Evolutionary conservation across 2,329 filamentous ascomycete species (phyloP).

Genomic region (Penicillium griseofulvum): DNA sequence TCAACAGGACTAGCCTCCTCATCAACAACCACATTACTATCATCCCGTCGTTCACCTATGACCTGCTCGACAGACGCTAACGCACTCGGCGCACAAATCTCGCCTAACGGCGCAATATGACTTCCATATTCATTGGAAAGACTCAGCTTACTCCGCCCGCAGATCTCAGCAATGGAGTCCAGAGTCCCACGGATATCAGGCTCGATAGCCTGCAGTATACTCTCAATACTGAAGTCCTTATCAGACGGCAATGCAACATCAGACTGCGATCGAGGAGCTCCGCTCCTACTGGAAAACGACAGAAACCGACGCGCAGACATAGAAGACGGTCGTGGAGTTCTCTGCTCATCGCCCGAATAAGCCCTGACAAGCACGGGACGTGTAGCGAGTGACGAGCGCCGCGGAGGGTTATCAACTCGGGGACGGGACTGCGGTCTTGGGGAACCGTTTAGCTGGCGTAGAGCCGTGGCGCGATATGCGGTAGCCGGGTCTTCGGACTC

Average conservation of each 20-base stretch:
- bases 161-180: slow-evolving; percentile 63
- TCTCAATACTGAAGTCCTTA: slow-evolving; percentile 56
- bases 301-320: slow-evolving; percentile 36
- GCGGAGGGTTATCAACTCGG: slow-evolving; percentile 23
- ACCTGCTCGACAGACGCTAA: slow-evolving; percentile 46
- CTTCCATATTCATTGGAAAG: slow-evolving; percentile 62
- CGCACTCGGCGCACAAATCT: slow-evolving; percentile 48
- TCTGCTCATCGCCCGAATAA: slow-evolving; percentile 40
- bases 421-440: slow-evolving; percentile 26
- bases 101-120: slow-evolving; percentile 60
- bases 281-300: slow-evolving; percentile 25
- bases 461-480: slow-evolving; percentile 31
- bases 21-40: slow-evolving; percentile 34
- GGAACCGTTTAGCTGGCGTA: slow-evolving; percentile 35
- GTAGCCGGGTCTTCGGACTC: slow-evolving; percentile 20
- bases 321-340: slow-evolving; percentile 24
- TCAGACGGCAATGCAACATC: slow-evolving; percentile 45
- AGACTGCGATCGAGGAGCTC: slow-evolving; percentile 18
- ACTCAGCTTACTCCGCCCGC: slow-evolving; percentile 59
- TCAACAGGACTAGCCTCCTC: slow-evolving; percentile 41
- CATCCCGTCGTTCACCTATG: slow-evolving; percentile 37
- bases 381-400: slow-evolving; percentile 32
- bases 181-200: slow-evolving; percentile 58
- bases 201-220: slow-evolving; percentile 56
- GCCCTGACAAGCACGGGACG: slow-evolving; percentile 47